Base-by-base conservation (phyloP, 441 rosid species). In the Melastoma candidum region DNA sequence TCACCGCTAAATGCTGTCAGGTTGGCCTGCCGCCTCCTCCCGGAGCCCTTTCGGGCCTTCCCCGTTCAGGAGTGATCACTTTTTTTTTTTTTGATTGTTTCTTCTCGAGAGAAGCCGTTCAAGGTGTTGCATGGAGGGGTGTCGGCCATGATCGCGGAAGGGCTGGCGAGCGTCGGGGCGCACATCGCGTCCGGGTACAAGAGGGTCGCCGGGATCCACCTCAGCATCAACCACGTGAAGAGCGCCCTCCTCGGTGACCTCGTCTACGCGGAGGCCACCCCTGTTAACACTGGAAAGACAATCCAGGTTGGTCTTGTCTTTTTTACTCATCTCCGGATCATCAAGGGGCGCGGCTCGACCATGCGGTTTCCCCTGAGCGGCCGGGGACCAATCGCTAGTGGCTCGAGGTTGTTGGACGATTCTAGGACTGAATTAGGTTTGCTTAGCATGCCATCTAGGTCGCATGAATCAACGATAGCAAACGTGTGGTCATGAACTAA, bases 51-150 rank as follows among this genome's bases (percentile, higher is more conserved):
- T 41, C 11, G 22, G 22, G 22, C 36, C 44, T n/a, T 26, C 3
- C n/a, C 43, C 46, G 7, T 17, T 4, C 7, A 1, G 12, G 46
- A 43, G 22, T 25, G 26, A 32, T 27, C 25, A 26, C 47, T 26
- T 12, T 8, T 11, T 32, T 43, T 17, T 24, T 53, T 45, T 11
- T 36, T 14, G n/a, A n/a, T 7, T 7, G 12, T 12, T 26, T 32
- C 9, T 1, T 9, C 7, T 24, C 11, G 7, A 25, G 14, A 17
- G 48, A 77, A 87, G 94, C 95, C 95, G 25, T 92, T 92, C 75
- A 84, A 84, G 75, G 97, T 88, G 59, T 58, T 88, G 67, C 95
- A 88, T 60, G 97, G 98, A 39, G 98, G 97, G 44, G 86, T 85
- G 2, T 92, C 95, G 51, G 97, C 97, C 25, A 67, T 92, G 77